A percentile compares a stretch with the other conserved stretches of the same genome.
Evolutionary conservation across 1,284 basidiomycete genomes (phyloP).

Genomic region (Cutaneotrichosporon spelunceum): DNA sequence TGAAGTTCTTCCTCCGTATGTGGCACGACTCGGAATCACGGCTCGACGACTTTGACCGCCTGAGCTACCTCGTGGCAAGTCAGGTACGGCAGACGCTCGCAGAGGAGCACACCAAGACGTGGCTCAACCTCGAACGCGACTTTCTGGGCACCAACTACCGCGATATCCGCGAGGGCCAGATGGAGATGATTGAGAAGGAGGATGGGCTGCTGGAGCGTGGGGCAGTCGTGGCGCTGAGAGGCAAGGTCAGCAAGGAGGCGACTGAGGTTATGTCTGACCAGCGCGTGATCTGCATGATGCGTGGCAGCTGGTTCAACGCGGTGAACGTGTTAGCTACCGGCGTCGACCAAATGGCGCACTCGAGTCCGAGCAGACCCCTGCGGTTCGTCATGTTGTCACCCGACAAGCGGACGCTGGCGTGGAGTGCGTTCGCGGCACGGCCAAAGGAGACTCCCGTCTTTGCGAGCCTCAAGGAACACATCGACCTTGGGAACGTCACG

Average conservation of each 20-base stretch:
- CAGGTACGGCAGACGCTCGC: slow-evolving; percentile 79
- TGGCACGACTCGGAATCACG: slow-evolving; percentile 90
- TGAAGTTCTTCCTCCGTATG: slow-evolving; percentile 86
- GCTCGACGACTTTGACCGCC: slow-evolving; percentile 71
- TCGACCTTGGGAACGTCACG: slow-evolving; percentile 72
- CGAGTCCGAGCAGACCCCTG: slow-evolving; percentile 34
- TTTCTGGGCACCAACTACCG: slow-evolving; percentile 84
- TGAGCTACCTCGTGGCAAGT: slow-evolving; percentile 77
- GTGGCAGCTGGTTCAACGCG: slow-evolving; percentile 49
- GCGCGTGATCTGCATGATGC: slow-evolving; percentile 51
- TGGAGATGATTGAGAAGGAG: slow-evolving; percentile 87
- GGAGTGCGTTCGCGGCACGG: slow-evolving; percentile 38
- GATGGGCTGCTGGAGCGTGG: slow-evolving; percentile 82
- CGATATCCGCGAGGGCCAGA: slow-evolving; percentile 82
- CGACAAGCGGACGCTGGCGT: slow-evolving; percentile 39
- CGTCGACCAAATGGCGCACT: slow-evolving; percentile 26
- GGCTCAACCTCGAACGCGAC: slow-evolving; percentile 81
- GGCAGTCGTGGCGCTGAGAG: slow-evolving; percentile 79
- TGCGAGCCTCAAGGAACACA: slow-evolving; percentile 59
- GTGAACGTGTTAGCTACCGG: slow-evolving; percentile 32
- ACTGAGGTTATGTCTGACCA: slow-evolving; percentile 90
- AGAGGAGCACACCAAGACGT: slow-evolving; percentile 71
- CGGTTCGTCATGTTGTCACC: slow-evolving; percentile 43
- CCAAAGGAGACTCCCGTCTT: slow-evolving; percentile 27
- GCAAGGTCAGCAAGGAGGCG: slow-evolving; percentile 83